These are phyloP conservation scores for Microstegium vimineum DNA, from an alignment of 176 grass and related monocot genomes.

Conservation along the genomic window DNA sequence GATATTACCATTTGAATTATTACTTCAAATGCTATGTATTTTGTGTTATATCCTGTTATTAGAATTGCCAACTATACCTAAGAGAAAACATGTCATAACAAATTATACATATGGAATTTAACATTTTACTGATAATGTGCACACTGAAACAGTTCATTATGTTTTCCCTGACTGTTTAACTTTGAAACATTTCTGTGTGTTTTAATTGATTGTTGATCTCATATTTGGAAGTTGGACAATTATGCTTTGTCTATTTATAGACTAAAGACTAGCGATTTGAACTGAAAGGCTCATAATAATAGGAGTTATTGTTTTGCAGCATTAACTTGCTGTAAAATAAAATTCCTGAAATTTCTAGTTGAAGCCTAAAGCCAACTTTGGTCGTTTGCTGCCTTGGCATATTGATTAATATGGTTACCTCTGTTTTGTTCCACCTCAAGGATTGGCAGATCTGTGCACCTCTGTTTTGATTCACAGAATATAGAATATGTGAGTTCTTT, in stretches of 20 bases:
- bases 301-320: not conserved
- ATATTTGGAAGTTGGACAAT: not conserved
- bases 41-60: not conserved
- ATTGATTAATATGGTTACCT: not conserved
- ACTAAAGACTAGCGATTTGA: not conserved
- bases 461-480: not conserved
- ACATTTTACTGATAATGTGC: not conserved
- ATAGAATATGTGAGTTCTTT: not conserved
- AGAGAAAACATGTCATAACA: not conserved
- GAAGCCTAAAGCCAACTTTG: not conserved
- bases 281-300: not conserved
- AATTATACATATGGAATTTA: not conserved
- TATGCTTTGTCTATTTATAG: not conserved
- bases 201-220: not conserved
- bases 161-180: not conserved
- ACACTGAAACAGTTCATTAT: not conserved
- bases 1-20: not conserved
- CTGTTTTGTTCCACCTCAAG: too few species aligned
- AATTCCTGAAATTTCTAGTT: not conserved
- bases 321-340: not conserved
- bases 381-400: not conserved
- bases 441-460: not conserved
- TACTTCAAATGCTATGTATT: not conserved
- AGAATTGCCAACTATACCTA: not conserved
- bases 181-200: not conserved